Percentiles rank a stretch among this genome's conserved stretches.
These are phyloP conservation scores for Rhodotorula sp. DNA, from an alignment of 1,284 basidiomycete species.

Conservation along the genomic window DNA sequence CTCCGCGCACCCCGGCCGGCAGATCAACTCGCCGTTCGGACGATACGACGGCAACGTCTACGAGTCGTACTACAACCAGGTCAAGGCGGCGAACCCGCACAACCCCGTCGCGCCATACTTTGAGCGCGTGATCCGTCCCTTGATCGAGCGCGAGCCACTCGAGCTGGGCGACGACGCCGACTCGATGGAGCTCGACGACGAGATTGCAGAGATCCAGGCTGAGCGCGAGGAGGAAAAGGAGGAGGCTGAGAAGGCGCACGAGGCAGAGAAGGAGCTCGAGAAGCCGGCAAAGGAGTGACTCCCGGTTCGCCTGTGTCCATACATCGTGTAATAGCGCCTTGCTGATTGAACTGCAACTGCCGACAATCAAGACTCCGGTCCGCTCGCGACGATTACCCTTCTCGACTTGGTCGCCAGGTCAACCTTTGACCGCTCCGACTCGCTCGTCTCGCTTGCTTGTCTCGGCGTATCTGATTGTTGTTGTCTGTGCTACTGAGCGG, in stretches of 20 bases:
- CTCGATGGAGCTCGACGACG: slow-evolving; percentile 54
- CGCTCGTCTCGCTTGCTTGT: too few species aligned
- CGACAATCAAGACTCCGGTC: too few species aligned
- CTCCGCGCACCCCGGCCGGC: neutral
- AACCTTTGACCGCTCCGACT: too few species aligned
- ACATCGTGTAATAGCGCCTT: too few species aligned
- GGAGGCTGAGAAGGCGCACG: slow-evolving; percentile 9
- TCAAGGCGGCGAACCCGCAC: slow-evolving; percentile 47
- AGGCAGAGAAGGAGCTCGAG: slow-evolving; percentile 4
- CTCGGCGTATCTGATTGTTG: too few species aligned
- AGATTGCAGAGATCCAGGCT: slow-evolving; percentile 48
- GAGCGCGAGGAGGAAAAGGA: slow-evolving; percentile 27
- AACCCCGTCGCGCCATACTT: slow-evolving; percentile 50
- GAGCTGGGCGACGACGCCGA: slow-evolving; percentile 49
- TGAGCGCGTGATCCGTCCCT: slow-evolving; percentile 57
- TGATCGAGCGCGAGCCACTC: slow-evolving; percentile 54
- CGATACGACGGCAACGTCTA: slow-evolving; percentile 53
- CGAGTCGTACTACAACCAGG: slow-evolving; percentile 55
- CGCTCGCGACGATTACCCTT: too few species aligned
- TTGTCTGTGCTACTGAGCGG: too few species aligned
- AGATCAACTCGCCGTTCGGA: slow-evolving; percentile 59
- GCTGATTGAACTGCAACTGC: too few species aligned
- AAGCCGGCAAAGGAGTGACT: neutral
- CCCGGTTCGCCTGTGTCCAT: too few species aligned
- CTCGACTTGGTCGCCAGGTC: too few species aligned